Percentiles rank a stretch among this genome's conserved stretches.
Evolutionary conservation across 2,329 filamentous ascomycete species (phyloP).

Genomic region (Aspergillus floridensis): DNA sequence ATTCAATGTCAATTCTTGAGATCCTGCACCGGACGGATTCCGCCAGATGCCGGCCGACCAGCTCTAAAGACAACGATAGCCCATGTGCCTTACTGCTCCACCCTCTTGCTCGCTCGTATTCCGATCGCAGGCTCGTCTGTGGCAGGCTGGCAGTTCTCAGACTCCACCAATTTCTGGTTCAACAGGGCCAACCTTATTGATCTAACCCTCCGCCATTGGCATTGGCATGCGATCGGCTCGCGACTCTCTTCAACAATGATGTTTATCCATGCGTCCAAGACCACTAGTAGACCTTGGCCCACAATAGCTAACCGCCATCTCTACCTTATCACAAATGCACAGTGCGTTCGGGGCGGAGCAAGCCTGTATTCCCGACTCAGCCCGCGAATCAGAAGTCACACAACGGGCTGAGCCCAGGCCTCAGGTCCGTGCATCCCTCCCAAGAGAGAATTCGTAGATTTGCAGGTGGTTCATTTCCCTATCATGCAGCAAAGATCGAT

Average conservation of each 20-base stretch:
- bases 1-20: constrained; percentile 8
- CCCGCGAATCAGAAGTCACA: constrained; percentile 1
- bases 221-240: neutral
- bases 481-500: neutral
- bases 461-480: neutral
- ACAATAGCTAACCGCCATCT: constrained; percentile 4
- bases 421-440: constrained; percentile 1
- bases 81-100: constrained; percentile 5
- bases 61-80: neutral
- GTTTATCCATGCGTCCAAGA: constrained; percentile 4
- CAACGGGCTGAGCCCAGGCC: neutral
- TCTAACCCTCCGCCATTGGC: neutral
- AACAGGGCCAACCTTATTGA: neutral
- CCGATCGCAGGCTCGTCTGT: constrained; percentile 1
- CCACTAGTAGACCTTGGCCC: constrained; percentile 8
- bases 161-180: neutral
- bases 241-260: neutral
- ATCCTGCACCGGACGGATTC: constrained; percentile 7
- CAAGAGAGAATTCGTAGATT: neutral
- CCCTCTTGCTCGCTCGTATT: neutral
- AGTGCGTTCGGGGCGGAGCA: constrained; percentile 10
- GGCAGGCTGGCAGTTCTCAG: neutral
- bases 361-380: neutral
- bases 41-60: neutral
- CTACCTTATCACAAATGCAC: constrained; percentile 5